A percentile compares a stretch with the other conserved stretches of the same genome.
These are phyloP conservation scores for Colletotrichum brevisporum DNA, from an alignment of 2,329 filamentous ascomycete species.

Conservation along the genomic window DNA sequence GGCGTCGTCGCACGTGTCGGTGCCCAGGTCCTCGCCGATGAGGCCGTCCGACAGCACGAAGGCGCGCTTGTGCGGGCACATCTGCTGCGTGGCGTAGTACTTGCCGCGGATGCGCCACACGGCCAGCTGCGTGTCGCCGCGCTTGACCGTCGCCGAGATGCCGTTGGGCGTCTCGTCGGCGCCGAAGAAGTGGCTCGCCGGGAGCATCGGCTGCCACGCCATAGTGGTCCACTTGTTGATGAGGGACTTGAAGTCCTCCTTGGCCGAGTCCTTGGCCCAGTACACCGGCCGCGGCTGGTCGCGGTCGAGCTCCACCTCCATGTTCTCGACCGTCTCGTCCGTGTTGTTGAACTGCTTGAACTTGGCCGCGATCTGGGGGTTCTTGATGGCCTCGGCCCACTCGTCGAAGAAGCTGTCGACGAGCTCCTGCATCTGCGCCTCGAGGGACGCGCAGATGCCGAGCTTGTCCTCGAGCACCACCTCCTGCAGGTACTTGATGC, in stretches of 20 bases:
- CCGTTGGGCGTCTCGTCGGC: constrained; percentile 77
- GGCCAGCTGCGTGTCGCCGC: constrained; percentile 90
- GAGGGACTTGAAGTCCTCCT: constrained; percentile 79
- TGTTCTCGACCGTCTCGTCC: constrained; percentile 74
- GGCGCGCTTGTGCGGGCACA: constrained; percentile 93
- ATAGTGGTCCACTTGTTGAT: constrained; percentile 74
- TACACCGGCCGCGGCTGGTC: constrained; percentile 81
- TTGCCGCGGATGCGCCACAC: constrained; percentile 86
- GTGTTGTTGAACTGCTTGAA: constrained; percentile 92
- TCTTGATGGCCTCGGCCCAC: constrained; percentile 86
- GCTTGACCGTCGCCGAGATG: constrained; percentile 83
- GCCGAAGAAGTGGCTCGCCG: constrained; percentile 76
- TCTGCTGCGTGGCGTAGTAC: constrained; percentile 91
- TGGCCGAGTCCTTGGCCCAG: constrained; percentile 79
- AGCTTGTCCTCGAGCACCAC: constrained; percentile 89
- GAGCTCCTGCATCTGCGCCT: constrained; percentile 89
- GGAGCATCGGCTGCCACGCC: constrained; percentile 85
- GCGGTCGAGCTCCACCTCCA: constrained; percentile 81
- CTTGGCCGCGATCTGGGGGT: constrained; percentile 75
- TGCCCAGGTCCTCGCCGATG: constrained; percentile 74
- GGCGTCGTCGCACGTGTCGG: constrained; percentile 50
- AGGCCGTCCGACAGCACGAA: constrained; percentile 92
- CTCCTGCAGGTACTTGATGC: constrained; percentile 84
- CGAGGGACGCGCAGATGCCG: constrained; percentile 86
- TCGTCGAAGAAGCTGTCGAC: constrained; percentile 91